phyloP scores from a whole-genome alignment of 768 basidiomycete species.

The Suillus variegatus region DNA sequence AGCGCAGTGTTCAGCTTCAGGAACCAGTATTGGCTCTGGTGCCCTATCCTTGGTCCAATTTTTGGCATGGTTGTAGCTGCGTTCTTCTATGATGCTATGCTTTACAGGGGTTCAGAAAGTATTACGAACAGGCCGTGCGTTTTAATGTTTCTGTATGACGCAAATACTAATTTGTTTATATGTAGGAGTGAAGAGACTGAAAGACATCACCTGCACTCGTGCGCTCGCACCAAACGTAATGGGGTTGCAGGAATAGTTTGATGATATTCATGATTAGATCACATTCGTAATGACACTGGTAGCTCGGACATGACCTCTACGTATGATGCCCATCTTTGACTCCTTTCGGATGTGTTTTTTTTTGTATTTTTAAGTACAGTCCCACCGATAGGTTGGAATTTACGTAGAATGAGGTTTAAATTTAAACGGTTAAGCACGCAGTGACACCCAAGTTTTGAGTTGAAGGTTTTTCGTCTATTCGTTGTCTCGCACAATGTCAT shows the following conservation, averaged over 20 bases:
- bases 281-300: neutral
- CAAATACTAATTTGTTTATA: neutral
- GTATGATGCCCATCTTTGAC: neutral
- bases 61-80: conserved; percentile 50
- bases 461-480: neutral
- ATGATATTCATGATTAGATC: neutral
- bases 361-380: neutral
- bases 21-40: conserved; percentile 69
- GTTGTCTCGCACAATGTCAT: neutral
- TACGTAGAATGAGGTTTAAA: neutral
- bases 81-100: conserved; percentile 52
- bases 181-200: conserved; percentile 9
- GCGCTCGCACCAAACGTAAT: conserved; percentile 5
- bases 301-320: neutral
- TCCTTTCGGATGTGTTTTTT: neutral
- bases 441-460: neutral
- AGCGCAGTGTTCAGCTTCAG: conserved; percentile 17
- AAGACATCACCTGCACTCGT: conserved; percentile 7
- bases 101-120: conserved; percentile 53
- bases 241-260: conserved; percentile 8
- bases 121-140: conserved; percentile 47
- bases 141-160: neutral
- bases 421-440: too few species aligned
- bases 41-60: conserved; percentile 55
- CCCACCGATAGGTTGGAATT: neutral